Evolutionary conservation across 352 stramenopile genomes (phyloP).

Genomic region (Globisporangium solare): DNA sequence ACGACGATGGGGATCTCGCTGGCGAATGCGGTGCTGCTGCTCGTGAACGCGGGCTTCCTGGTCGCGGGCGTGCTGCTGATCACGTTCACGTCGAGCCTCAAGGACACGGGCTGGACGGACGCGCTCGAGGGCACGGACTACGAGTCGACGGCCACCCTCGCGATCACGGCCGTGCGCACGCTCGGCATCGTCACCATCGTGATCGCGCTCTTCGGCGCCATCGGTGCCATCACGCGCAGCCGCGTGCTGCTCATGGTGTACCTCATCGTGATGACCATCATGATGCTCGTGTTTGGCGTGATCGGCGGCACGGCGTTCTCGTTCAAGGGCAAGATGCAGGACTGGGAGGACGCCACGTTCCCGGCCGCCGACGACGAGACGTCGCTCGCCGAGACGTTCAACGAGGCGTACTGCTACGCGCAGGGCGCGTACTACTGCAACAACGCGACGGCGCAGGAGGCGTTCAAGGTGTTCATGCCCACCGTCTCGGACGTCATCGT

Average conservation of each 20-base stretch:
- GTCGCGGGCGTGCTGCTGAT: constrained; percentile 57
- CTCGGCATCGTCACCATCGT: constrained; percentile 53
- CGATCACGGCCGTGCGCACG: constrained; percentile 40
- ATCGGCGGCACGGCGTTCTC: constrained; percentile 62
- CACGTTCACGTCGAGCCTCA: constrained; percentile 48
- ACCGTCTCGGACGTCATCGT: constrained; percentile 28
- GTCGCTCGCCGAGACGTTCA: constrained; percentile 65
- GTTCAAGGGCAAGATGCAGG: constrained; percentile 64
- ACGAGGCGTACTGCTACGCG: constrained; percentile 81
- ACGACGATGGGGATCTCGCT: constrained; percentile 29
- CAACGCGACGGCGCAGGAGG: constrained; percentile 52
- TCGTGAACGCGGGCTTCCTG: constrained; percentile 77
- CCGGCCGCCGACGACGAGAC: constrained; percentile 48
- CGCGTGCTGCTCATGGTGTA: constrained; percentile 70
- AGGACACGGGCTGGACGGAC: constrained; percentile 68
- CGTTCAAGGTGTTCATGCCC: constrained; percentile 61
- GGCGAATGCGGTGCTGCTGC: constrained; percentile 55
- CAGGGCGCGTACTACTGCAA: constrained; percentile 84
- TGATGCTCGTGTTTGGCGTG: constrained; percentile 71
- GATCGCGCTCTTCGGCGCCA: constrained; percentile 57
- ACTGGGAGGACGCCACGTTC: constrained; percentile 52
- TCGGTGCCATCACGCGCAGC: constrained; percentile 63
- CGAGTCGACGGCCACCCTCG: constrained; percentile 35
- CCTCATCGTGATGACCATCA: constrained; percentile 58
- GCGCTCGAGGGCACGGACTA: constrained; percentile 72